These are phyloP conservation scores for Mytilinidion resinicola DNA, from an alignment of 495 filamentous ascomycete species.

Conservation along the genomic window DNA sequence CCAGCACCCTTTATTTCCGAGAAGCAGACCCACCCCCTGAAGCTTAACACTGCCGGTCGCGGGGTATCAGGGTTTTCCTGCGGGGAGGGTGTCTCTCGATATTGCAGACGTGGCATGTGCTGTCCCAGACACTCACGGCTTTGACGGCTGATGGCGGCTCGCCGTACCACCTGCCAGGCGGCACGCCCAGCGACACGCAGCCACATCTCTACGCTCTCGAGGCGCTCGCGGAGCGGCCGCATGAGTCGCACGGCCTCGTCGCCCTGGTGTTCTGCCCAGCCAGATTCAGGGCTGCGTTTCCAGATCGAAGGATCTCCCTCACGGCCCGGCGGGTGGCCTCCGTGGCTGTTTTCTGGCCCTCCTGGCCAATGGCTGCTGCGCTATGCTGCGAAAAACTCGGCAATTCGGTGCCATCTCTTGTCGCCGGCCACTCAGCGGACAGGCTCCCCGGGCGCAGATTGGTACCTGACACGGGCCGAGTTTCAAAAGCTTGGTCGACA, in stretches of 20 bases:
- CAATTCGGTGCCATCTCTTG: too few species aligned
- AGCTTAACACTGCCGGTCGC: background rate
- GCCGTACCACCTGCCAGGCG: background rate
- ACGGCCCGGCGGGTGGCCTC: background rate
- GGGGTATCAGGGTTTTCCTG: background rate
- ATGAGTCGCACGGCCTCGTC: background rate
- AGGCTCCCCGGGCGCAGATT: background rate
- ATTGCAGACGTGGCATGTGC: too few species aligned
- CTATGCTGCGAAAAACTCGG: too few species aligned
- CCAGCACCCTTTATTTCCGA: too few species aligned
- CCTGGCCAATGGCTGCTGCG: too few species aligned
- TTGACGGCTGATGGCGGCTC: background rate
- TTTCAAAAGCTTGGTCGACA: background rate
- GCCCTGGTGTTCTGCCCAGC: background rate
- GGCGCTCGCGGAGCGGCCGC: background rate
- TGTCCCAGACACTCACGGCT: background rate
- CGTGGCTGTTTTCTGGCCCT: background rate
- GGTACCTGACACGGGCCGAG: constrained; percentile 1
- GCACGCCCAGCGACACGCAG: background rate
- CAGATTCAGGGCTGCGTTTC: background rate
- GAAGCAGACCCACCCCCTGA: too few species aligned
- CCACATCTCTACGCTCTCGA: background rate
- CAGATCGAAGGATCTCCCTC: background rate
- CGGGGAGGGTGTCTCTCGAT: background rate
- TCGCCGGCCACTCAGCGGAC: background rate